Conservation (phyloP, 192 early-diverging fungal genomes). For the Podila clonocystis region DNA sequence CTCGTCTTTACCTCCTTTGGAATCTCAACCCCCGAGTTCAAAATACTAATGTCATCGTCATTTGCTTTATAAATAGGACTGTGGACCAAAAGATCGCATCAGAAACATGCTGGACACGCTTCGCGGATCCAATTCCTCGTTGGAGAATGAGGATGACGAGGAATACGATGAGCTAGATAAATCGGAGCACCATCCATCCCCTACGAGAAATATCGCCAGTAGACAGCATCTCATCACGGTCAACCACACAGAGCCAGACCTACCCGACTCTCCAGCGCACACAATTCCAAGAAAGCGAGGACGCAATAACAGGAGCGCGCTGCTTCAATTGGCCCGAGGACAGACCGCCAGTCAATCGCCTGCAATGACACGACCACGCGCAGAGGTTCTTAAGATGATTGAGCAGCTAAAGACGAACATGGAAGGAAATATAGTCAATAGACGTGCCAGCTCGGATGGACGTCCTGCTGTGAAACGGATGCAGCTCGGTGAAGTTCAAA, state of each 20-base stretch:
- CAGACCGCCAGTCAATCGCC: not conserved
- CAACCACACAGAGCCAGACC: not conserved
- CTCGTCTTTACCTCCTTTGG: not conserved
- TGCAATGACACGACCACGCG: slow-evolving; percentile 8
- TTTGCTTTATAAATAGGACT: not conserved
- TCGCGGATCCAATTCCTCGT: slow-evolving; percentile 2
- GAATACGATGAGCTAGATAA: slow-evolving; percentile 10
- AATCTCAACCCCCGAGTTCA: too few species aligned
- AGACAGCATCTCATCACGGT: not conserved
- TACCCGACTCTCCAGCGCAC: slow-evolving; percentile 6
- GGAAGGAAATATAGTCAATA: not conserved
- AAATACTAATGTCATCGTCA: not conserved
- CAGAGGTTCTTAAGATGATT: slow-evolving; percentile 42
- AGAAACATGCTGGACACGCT: slow-evolving; percentile 32
- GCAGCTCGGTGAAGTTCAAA: not conserved
- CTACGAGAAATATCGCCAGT: slow-evolving; percentile 26
- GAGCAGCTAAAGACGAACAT: slow-evolving; percentile 39
- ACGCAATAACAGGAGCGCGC: not conserved
- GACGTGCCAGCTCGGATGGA: not conserved
- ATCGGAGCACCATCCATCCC: slow-evolving; percentile 20
- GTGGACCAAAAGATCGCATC: slow-evolving; percentile 21
- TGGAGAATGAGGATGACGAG: slow-evolving; percentile 6
- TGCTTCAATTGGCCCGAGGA: not conserved
- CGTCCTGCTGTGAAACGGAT: not conserved
- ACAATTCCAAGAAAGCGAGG: slow-evolving; percentile 3